Percentiles rank a stretch among this genome's conserved stretches.
Evolutionary conservation across 257 asterid genomes (phyloP).

Genomic region (Pogostemon cablin): DNA sequence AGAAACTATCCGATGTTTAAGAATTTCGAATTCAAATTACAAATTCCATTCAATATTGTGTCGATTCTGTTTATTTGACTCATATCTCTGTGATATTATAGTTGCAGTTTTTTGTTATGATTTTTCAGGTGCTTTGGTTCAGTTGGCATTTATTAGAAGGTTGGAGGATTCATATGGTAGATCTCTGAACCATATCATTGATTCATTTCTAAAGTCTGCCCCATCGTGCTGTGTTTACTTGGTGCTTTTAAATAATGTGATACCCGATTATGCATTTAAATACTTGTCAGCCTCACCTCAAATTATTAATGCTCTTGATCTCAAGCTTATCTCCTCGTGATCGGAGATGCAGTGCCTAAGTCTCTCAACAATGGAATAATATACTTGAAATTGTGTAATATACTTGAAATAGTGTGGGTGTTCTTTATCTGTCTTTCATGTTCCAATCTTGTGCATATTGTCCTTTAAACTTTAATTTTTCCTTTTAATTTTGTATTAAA

Average conservation of each 20-base stretch:
- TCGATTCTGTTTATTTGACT: slow-evolving; percentile 7
- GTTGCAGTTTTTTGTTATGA: slow-evolving; percentile 26
- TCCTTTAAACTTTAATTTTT: background rate
- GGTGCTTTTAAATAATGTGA: slow-evolving; percentile 15
- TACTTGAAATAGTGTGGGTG: background rate
- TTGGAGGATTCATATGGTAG: slow-evolving; percentile 81
- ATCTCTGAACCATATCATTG: slow-evolving; percentile 32
- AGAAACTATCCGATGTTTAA: background rate
- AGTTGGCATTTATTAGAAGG: slow-evolving; percentile 66
- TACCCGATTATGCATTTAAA: slow-evolving; percentile 12
- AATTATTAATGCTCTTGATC: slow-evolving; percentile 8
- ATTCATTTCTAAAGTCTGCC: background rate
- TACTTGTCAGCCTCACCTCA: background rate
- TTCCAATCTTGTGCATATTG: background rate
- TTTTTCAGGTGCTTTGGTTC: slow-evolving; percentile 69
- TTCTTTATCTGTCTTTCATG: slow-evolving; percentile 2
- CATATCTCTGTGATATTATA: background rate
- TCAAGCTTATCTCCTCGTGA: slow-evolving; percentile 3
- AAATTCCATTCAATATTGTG: background rate
- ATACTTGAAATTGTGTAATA: background rate
- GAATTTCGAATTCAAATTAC: background rate
- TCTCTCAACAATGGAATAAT: slow-evolving; percentile 2
- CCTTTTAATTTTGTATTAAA: background rate
- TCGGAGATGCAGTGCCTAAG: background rate
- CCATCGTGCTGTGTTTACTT: background rate